Base-by-base conservation (phyloP, 2,329 filamentous ascomycete species). In the Coleophoma crateriformis region DNA sequence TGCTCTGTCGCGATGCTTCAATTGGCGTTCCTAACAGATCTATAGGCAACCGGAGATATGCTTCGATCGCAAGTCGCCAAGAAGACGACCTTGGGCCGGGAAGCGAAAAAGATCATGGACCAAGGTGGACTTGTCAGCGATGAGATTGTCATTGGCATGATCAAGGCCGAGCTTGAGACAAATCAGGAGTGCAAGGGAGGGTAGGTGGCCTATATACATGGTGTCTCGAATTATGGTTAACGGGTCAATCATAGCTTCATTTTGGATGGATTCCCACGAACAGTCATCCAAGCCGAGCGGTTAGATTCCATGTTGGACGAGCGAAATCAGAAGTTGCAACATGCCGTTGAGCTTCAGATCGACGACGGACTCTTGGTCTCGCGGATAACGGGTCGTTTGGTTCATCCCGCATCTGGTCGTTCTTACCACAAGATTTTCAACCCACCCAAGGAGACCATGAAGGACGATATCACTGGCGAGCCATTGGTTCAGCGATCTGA, bases 61-160 rank as follows among this genome's bases (percentile, higher is more conserved):
- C 82, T 99, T 66, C 90, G 94, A 66, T 95, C 91, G 60, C 94
- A 99, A 73, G 94, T 99, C 67, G 88, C 92, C 58, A 95, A 95
- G 76, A 96, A 97, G 84, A 99, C 94, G 50, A 74, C 88, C 52
- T 84, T 99, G 58, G 94, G 94, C 62, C 83, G 88, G 67, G 90
- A 96, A 77, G 94, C 94, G 59, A 99, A 99, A 85, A 97, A 97
- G 84, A 99, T 99, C 72, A 99, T 99, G 94, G 94, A 99, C 68
- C 87, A 92, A 69, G 94, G 94, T 63, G 92, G 92, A 61, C 84
- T 99, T 52, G 94, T 99, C 69, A 95, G 90, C 71, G 94, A 99
- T 72, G 92, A 97, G 68, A 99, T 99, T 68, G 92, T 99, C 82
- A 88, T 99, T 71, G 90, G 92, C 73, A 99, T 99, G 94, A 99